These are phyloP conservation scores for Hygrophila difformis DNA, from an alignment of 257 asterid genomes.

Conservation along the genomic window DNA sequence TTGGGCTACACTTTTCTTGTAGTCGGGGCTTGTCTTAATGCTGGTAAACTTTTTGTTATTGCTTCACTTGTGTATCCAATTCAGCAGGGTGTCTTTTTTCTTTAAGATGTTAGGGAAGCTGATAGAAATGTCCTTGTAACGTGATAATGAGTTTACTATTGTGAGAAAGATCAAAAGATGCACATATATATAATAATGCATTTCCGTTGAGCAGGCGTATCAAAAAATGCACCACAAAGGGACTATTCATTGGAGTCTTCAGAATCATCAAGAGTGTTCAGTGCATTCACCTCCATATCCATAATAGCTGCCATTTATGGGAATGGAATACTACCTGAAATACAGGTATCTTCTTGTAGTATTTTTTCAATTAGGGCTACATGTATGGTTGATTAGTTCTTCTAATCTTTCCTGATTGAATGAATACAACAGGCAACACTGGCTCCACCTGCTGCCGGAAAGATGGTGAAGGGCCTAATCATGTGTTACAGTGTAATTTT, in stretches of 20 bases:
- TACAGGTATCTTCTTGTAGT: slow-evolving; percentile 43
- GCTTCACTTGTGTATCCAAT: neutral
- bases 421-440: slow-evolving; percentile 65
- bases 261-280: slow-evolving; percentile 46
- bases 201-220: slow-evolving; percentile 56
- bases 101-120: no score
- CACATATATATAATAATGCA: no score
- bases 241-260: slow-evolving; percentile 74
- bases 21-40: slow-evolving; percentile 80
- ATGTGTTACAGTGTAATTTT: slow-evolving; percentile 89
- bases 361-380: neutral
- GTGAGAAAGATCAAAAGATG: no score
- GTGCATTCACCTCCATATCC: slow-evolving; percentile 83
- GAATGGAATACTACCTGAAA: slow-evolving; percentile 91
- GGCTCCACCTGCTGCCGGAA: slow-evolving; percentile 92
- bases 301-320: slow-evolving; percentile 94
- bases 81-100: neutral
- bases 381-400: no score
- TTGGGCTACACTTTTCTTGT: slow-evolving; percentile 77
- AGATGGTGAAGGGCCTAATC: slow-evolving; percentile 86
- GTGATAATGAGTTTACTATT: no score
- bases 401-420: no score
- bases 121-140: no score
- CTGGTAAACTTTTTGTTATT: slow-evolving; percentile 31
- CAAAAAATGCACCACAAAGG: slow-evolving; percentile 60